Evolutionary conservation across 345 rosid genomes (phyloP).

Genomic region (Rhodamnia argentea): DNA sequence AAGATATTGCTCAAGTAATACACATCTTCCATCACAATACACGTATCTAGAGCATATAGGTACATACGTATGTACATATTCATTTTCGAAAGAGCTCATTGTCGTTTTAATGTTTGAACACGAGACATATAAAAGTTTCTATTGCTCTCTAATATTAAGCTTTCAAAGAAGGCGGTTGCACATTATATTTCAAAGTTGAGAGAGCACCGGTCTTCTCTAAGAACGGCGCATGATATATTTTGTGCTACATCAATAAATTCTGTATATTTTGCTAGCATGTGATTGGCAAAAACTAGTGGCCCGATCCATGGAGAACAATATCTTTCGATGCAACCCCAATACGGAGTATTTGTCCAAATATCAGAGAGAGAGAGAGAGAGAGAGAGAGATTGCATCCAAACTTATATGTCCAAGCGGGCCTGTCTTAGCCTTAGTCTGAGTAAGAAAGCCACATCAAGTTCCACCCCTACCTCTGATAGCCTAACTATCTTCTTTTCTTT

Average conservation of each 20-base stretch:
- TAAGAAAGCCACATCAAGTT: too few relatives aligned
- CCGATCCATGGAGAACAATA: background rate
- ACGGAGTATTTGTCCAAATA: too few relatives aligned
- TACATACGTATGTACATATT: background rate
- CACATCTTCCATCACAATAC: background rate
- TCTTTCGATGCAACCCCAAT: too few relatives aligned
- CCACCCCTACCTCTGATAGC: too few relatives aligned
- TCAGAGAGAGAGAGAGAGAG: background rate
- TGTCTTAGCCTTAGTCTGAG: too few relatives aligned
- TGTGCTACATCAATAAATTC: background rate
- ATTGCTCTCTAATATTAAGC: background rate
- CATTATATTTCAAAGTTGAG: background rate
- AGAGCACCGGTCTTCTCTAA: background rate
- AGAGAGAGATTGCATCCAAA: background rate
- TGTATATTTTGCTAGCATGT: background rate
- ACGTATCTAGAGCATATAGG: background rate
- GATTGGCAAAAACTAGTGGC: background rate
- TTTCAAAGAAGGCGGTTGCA: background rate
- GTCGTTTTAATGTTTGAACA: background rate
- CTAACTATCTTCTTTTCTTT: too few relatives aligned
- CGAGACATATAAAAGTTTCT: background rate
- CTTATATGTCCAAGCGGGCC: background rate
- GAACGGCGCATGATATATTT: background rate
- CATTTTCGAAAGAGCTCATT: background rate
- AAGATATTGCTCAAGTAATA: background rate